Percentiles rank a stretch among this genome's conserved stretches.
phyloP scores from a whole-genome alignment of 805 yeast species.

The Pichia paraexigua region DNA sequence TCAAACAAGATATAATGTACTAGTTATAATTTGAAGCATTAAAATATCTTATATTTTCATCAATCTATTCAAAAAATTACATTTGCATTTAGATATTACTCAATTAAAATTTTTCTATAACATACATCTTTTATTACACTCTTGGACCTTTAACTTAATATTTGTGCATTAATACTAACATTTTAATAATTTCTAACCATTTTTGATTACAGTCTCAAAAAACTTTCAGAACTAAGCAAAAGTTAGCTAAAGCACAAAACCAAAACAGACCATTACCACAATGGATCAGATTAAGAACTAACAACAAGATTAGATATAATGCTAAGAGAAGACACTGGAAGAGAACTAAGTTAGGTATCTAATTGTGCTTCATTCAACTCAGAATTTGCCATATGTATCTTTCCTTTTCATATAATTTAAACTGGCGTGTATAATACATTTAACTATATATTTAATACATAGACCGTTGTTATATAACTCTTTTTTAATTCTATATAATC shows the following conservation, averaged over 20 bases:
- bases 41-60: neutral
- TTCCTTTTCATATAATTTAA: neutral
- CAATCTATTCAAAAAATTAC: neutral
- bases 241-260: conserved; percentile 97
- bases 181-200: neutral
- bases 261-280: conserved; percentile 99
- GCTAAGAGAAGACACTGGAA: conserved; percentile 99
- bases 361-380: conserved; percentile 31
- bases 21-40: neutral
- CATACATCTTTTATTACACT: no score
- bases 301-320: conserved; percentile 96
- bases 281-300: conserved; percentile 98
- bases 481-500: neutral
- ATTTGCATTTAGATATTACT: neutral
- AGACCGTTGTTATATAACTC: neutral
- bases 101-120: neutral
- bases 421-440: neutral
- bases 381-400: neutral
- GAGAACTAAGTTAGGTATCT: conserved; percentile 97
- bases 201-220: conserved; percentile 62
- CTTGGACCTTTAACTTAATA: no score
- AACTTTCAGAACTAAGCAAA: conserved; percentile 95
- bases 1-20: neutral
- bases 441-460: neutral
- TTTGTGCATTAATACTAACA: neutral